Conservation (phyloP, 2,329 filamentous ascomycete genomes). For the Phialemonium atrogriseum region DNA sequence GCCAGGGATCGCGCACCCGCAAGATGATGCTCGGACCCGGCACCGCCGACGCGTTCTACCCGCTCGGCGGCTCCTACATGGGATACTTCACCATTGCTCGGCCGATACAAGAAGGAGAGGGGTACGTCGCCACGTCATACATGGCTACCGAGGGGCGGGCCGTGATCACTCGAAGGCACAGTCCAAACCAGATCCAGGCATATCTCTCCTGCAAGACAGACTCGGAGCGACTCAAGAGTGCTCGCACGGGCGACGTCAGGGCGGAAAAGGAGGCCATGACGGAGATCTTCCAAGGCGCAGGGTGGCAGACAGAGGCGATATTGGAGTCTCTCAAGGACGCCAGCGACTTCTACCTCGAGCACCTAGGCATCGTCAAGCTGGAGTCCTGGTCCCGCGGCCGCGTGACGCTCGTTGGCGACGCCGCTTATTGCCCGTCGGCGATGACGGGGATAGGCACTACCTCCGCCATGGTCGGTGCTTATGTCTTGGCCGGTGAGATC, state of each 20-base stretch:
- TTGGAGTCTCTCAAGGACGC: constrained; percentile 11
- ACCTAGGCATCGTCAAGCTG: constrained; percentile 28
- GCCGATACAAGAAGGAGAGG: neutral
- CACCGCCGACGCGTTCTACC: neutral
- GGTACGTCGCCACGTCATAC: constrained; percentile 12
- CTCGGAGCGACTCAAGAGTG: constrained; percentile 3
- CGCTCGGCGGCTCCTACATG: neutral
- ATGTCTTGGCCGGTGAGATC: constrained; percentile 47
- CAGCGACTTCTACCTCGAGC: constrained; percentile 27
- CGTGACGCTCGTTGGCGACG: constrained; percentile 3
- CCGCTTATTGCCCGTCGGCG: constrained; percentile 21
- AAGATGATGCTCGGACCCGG: constrained; percentile 20
- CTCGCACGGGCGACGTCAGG: constrained; percentile 14
- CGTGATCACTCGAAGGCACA: constrained; percentile 27
- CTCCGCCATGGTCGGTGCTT: constrained; percentile 39
- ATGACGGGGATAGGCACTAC: constrained; percentile 45
- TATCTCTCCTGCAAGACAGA: constrained; percentile 24
- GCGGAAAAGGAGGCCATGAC: constrained; percentile 30
- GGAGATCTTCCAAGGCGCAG: constrained; percentile 28
- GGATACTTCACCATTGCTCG: constrained; percentile 2
- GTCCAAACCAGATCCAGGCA: constrained; percentile 25
- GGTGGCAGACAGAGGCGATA: constrained; percentile 27
- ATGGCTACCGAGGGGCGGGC: constrained; percentile 20
- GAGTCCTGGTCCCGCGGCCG: constrained; percentile 6
- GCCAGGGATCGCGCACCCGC: constrained; percentile 38